Evolutionary conservation across 78 protist genomes (phyloP).

Genomic region (Dictyostelium firmibasis): DNA sequence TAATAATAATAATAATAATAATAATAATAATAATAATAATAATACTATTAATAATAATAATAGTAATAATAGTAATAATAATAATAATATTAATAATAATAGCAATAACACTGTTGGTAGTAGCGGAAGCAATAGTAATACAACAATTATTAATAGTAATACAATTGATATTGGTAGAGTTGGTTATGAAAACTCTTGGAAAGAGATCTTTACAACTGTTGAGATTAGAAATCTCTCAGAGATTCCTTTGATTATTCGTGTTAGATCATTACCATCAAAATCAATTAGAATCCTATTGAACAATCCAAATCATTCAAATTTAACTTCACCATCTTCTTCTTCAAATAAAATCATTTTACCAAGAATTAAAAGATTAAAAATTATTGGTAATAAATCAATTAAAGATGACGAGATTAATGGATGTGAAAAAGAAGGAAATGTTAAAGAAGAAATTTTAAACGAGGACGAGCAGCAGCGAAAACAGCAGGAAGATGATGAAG

Average conservation of each 20-base stretch:
- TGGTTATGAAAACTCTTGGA: conserved; percentile 72
- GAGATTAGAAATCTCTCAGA: conserved; percentile 57
- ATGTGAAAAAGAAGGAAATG: background rate
- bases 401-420: background rate
- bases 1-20: no score
- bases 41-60: background rate
- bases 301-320: background rate
- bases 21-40: no score
- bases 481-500: background rate
- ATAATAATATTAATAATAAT: no score
- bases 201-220: conserved; percentile 14
- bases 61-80: background rate
- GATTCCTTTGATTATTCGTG: conserved; percentile 26
- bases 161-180: conserved; percentile 45
- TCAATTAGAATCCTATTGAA: conserved; percentile 9
- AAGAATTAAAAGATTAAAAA: background rate
- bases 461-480: background rate
- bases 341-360: background rate
- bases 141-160: background rate
- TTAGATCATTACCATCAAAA: conserved; percentile 21
- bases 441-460: background rate
- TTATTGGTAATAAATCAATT: background rate
- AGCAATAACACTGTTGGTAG: background rate
- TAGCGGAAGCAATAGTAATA: no score
- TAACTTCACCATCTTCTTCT: background rate